A percentile compares a stretch with the other conserved stretches of the same genome.
Conservation (phyloP, 2,329 filamentous ascomycete genomes). For the Apiospora sp. region DNA sequence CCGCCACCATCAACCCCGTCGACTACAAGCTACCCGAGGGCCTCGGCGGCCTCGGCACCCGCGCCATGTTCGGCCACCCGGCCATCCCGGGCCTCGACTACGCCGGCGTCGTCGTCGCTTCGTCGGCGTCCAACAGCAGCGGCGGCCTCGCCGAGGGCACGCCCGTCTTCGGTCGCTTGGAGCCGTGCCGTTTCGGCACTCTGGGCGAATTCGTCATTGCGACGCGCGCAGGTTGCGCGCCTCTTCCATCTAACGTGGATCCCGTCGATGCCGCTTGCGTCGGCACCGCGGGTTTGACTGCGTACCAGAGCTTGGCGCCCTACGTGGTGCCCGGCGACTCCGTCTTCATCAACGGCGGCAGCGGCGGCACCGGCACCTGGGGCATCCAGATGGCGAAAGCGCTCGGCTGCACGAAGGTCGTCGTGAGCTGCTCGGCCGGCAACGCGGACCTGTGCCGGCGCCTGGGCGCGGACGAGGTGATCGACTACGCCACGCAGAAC, state of each 20-base stretch:
- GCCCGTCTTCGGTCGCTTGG: constrained; percentile 53
- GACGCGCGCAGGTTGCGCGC: constrained; percentile 40
- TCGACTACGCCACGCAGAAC: constrained; percentile 64
- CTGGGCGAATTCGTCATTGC: constrained; percentile 51
- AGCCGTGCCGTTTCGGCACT: constrained; percentile 47
- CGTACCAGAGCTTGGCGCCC: constrained; percentile 56
- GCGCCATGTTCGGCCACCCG: constrained; percentile 48
- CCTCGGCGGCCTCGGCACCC: constrained; percentile 46
- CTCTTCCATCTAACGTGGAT: constrained; percentile 52
- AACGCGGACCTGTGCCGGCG: constrained; percentile 65
- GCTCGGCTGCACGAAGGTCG: constrained; percentile 64
- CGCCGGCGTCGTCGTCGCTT: constrained; percentile 49
- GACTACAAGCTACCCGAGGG: constrained; percentile 69
- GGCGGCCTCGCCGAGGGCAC: constrained; percentile 47
- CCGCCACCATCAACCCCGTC: constrained; percentile 65
- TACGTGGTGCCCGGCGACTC: constrained; percentile 53
- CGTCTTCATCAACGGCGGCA: constrained; percentile 71
- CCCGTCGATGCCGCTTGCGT: constrained; percentile 51
- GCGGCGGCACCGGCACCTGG: constrained; percentile 67
- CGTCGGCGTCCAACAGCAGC: constrained; percentile 33
- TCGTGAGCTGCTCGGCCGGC: constrained; percentile 62
- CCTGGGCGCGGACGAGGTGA: constrained; percentile 67
- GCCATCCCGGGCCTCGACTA: constrained; percentile 61
- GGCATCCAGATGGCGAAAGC: constrained; percentile 70
- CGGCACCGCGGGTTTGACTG: constrained; percentile 55